phyloP scores from a whole-genome alignment of 2,329 filamentous ascomycete genomes.

The Aspergillus thermomutatus region DNA sequence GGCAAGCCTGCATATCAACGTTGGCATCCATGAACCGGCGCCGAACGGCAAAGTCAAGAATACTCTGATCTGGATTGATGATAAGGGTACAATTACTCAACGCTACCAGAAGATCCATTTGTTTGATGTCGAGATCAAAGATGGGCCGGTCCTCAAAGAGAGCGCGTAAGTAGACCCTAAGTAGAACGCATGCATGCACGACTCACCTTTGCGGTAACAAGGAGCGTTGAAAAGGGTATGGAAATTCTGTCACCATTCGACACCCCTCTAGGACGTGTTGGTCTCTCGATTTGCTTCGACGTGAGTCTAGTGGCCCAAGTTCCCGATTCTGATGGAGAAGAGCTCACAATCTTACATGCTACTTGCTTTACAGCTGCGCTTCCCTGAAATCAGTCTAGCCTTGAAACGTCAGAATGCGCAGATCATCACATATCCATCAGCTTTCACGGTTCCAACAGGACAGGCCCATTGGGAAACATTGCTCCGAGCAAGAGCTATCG shows the following conservation, averaged over 20 bases:
- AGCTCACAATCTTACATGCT: background rate
- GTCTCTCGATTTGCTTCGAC: constrained; percentile 86
- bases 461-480: constrained; percentile 81
- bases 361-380: constrained; percentile 56
- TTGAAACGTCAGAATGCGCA: constrained; percentile 67
- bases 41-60: constrained; percentile 56
- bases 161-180: constrained; percentile 43
- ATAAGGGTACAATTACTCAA: constrained; percentile 55
- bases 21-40: constrained; percentile 79
- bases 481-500: constrained; percentile 76
- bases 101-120: constrained; percentile 87
- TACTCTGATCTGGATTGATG: constrained; percentile 64
- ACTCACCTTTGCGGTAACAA: constrained; percentile 12
- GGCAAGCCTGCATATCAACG: constrained; percentile 69
- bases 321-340: background rate
- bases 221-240: constrained; percentile 65
- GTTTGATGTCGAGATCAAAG: constrained; percentile 68
- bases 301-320: constrained; percentile 30
- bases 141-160: constrained; percentile 59
- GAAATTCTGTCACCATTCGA: constrained; percentile 66
- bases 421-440: constrained; percentile 80
- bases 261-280: constrained; percentile 71
- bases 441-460: constrained; percentile 85
- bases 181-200: background rate
- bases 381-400: constrained; percentile 69